A percentile compares a stretch with the other conserved stretches of the same genome.
These are phyloP conservation scores for Erodium texanum DNA, from an alignment of 441 rosid genomes.

Conservation along the genomic window DNA sequence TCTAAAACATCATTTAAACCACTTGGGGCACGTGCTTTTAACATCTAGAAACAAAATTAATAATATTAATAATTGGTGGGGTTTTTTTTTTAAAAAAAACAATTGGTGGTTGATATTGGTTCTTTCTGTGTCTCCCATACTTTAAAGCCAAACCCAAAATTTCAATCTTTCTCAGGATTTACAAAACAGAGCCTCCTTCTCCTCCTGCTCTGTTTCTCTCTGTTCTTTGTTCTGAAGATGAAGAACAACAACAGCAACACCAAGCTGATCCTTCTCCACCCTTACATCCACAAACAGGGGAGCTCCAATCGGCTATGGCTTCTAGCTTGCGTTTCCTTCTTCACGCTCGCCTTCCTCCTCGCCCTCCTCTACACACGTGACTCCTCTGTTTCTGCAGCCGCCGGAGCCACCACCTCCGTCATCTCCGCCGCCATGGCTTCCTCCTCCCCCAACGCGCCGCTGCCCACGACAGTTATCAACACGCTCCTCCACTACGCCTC, in stretches of 20 bases:
- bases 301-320: conserved; percentile 76
- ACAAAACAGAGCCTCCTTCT: not conserved
- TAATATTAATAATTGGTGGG: too few relatives aligned
- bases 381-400: conserved; percentile 21
- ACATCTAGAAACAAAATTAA: too few relatives aligned
- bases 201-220: not conserved
- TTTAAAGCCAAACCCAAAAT: not conserved
- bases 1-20: too few relatives aligned
- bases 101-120: too few relatives aligned
- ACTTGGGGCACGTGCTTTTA: too few relatives aligned
- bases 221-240: conserved; percentile 20
- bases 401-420: conserved; percentile 23
- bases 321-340: conserved; percentile 65
- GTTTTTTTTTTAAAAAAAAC: too few relatives aligned
- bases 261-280: conserved; percentile 81
- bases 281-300: conserved; percentile 84
- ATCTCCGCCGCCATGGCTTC: conserved; percentile 17
- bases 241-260: conserved; percentile 58
- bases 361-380: conserved; percentile 74
- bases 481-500: conserved; percentile 73
- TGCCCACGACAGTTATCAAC: conserved; percentile 38
- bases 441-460: conserved; percentile 17
- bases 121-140: too few relatives aligned
- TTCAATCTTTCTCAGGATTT: not conserved
- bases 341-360: conserved; percentile 65